Evolutionary conservation across 179 eudicot species (phyloP), one percentile per base, ranked within the genome.

Genomic region (Spergularia azorica): DNA sequence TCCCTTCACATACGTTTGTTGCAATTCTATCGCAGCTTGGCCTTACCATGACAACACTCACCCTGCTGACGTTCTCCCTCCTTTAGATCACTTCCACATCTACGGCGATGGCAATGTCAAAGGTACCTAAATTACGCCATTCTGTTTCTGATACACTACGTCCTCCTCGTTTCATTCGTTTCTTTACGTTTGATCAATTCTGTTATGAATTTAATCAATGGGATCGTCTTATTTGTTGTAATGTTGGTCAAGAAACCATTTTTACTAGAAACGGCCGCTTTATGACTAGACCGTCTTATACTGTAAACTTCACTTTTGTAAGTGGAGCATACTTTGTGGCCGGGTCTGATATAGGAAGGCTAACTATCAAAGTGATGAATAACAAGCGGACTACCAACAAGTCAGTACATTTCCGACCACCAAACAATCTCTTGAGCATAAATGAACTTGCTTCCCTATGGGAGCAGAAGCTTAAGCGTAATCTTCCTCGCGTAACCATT

Each of bases 11-110:
- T 86, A 89, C 39, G 84, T 89, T 43, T 89, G 90, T 62, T 89
- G 92, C 90, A 89, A 89, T 72, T 89, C 92, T 3, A 87, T 89
- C 26, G 92, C 90, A 17, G 86, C 90, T 56, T 89, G 92, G 92
- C 92, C 92, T 15, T 89, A 87, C 71, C 84, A 84, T 65, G 87
- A 87, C 72, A 89, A 86, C 73, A 89, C 86, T 12, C 92, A 89
- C 61, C 90, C 90, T 61, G 80, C 90, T 2, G 89, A 89, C 65
- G 86, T 87, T 66, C 73, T 87, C 5, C 92, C 92, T 63, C 92
- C 92, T 9, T 59, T 84, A 57, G 90, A 89, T 62, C 80, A 71
- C 21, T 86, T 89, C 43, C 92, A 86, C 61, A 89, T 89, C 14
- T 89, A 89, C 41, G 90, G 92, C 5, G 90, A 89, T 71, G 92